Evolutionary conservation across 2,329 filamentous ascomycete genomes (phyloP), one percentile per base, ranked within the genome.

Genomic region (Ascochyta pisi): DNA sequence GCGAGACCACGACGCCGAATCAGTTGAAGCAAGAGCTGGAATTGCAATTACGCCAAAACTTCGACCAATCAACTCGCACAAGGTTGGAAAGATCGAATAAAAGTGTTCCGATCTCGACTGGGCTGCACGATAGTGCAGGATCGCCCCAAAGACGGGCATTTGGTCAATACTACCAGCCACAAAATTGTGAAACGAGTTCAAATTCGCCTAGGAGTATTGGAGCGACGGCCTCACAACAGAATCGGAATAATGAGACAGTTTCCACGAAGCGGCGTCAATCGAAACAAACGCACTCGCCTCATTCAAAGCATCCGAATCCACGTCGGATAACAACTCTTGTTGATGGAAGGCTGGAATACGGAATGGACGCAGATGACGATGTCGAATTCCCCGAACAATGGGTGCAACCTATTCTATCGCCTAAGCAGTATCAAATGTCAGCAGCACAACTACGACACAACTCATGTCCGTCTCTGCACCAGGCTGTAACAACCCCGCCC

Each of bases 381-480:
- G n/a, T 31, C 34, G 19, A 13, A 1, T 22, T 9, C 29, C 19
- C 35, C 19, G 22, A 50, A 38, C 7, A 42, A 38, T 48, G 50
- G 37, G 23, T 34, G 16, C 31, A 58, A 23, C 22, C 40, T 42
- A 24, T 27, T 15, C 29, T 39, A 13, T 42, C 51, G 34, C 22
- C 48, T 13, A 51, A 44, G 31, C 38, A 55, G 6, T 24, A 51
- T n/a, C 47, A 40, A n/a, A 41, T 34, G 4, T 40, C 43, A 38
- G 37, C 39, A 33, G 41, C 47, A 39, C 57, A 58, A 34, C 47
- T 52, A 26, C 52, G 58, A 51, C 59, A 64, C 26, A 62, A 59
- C 22, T 65, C 64, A 8, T 70, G 64, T 57, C 68, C 67, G 7
- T 61, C 54, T 33, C 55, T 61, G 22, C 57, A 64, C 33, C 54